Base-by-base conservation (phyloP, 768 basidiomycete species). In the Polyporus arcularius region DNA sequence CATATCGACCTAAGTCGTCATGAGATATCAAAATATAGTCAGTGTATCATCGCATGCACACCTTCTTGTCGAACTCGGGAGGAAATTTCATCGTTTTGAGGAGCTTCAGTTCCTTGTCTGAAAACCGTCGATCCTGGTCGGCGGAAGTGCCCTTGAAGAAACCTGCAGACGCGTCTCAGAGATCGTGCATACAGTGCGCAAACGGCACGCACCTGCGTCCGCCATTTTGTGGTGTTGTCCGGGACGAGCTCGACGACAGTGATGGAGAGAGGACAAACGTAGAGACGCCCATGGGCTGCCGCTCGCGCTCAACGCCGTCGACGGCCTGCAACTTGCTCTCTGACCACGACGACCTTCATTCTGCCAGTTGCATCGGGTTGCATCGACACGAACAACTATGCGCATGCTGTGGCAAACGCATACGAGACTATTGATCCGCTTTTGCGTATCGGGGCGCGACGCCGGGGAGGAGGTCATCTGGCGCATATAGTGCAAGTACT, bases 31-130 rank as follows among this genome's bases (percentile, higher is more conserved):
- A 16, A 16, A 28, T 32, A 12, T 16, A 38, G 16, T 8, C 38
- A 40, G 3, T 11, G 46, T 11, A 26, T 7, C 5, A 2, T 26
- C 12, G 4, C 8, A 4, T 4, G n/a, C 67, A 48, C 57, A 87
- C 90, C 84, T 96, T 97, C 78, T 89, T 88, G 52, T 92, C 88
- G 68, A 96, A 97, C 68, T 90, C 84, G 0, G 89, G 72, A 7
- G 96, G 95, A 71, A 98, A 98, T 75, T 96, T 96, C 76, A 95
- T 89, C 6, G 83, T 70, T 76, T 91, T 94, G 67, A 96, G 85
- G 38, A 96, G 81, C 68, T 94, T 94, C 54, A 89, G 76, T 76
- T 96, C 94, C 79, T 98, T 97, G 83, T 98, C 92, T 31, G 91
- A 91, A 75, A 98, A 97, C 53, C 96, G 85, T 66, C 90, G 86